Evolutionary conservation across 2,329 filamentous ascomycete genomes (phyloP), one percentile per base, ranked within the genome.

Genomic region (Hypoxylon sp.): DNA sequence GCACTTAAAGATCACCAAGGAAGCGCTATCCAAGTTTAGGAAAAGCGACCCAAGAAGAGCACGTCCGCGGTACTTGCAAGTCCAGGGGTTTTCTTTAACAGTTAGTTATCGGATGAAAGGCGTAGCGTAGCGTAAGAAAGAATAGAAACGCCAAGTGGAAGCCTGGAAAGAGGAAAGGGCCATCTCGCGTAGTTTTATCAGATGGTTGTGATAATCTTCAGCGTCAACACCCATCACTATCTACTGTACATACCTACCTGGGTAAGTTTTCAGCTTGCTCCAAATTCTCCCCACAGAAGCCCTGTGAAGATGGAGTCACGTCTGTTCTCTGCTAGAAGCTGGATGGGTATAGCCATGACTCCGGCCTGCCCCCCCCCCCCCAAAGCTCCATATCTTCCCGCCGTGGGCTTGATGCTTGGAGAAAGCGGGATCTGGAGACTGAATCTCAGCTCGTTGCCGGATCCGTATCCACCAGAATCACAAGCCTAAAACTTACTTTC

Each of bases 341-440:
- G 23, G 49, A 41, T 51, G 36, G 37, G 37, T 31, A 49, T 49
- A 53, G 27, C 32, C 44, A 40, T 49, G 23, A 5, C 20, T 26
- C 35, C 42, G 45, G 45, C 29, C 48, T 43, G 41, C n/a, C n/a
- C n/a, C n/a, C n/a, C n/a, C n/a, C n/a, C 51, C 49, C 50, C 46
- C 25, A 40, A 32, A 20, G 35, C 38, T 53, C 56, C 53, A 57
- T 57, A 44, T 23, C 15, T 48, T 53, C 52, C 53, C 43, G 44
- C 48, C 37, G 44, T 41, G 44, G 45, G 46, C 46, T 59, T 59
- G 58, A 48, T 48, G 47, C 47, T 49, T 54, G 51, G 51, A 48
- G 55, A 54, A 56, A 56, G 58, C 50, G 51, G 58, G 58, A 55
- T 61, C 51, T 53, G 50, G 36, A 46, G 36, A 32, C 49, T 54